Base-by-base conservation (phyloP, 345 rosid species). In the Hypericum perforatum region DNA sequence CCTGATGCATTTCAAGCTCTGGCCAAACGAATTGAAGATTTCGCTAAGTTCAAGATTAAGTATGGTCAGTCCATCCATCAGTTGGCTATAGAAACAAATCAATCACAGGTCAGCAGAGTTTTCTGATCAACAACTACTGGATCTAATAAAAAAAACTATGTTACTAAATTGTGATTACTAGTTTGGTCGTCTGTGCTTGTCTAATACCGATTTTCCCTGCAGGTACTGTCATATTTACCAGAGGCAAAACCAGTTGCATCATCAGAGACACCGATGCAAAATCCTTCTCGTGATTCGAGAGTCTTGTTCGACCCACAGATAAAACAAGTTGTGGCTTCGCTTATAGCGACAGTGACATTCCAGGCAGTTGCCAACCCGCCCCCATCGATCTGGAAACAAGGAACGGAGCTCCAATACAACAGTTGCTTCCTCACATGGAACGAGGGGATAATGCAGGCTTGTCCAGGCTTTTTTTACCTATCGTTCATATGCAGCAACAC, bases 261-360 rank as follows among this genome's bases (percentile, higher is more conserved):
- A 1, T 22, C 32, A 1, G 32, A 4, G 32, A 22, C 32, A 22
- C 32, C 32, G 32, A 22, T 1, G 32, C 32, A 22, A 4, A 22
- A 4, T 22, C 32, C 32, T 22, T 22, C 32, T 22, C 32, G 32
- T 22, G 32, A 22, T 22, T 22, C 32, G 32, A 22, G 32, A 22
- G 32, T 22, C 32, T 22, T 4, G 32, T 1, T 22, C 32, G 32
- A 22, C 2, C 32, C 32, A 22, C 32, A 22, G 32, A 22, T 22
- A 22, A 22, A 22, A 7, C 39, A 40, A n/a, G 54, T 59, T 39
- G 55, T 59, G 16, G 63, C 55, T 29, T 39, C 43, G 9, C 40
- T 59, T 37, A 47, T 59, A 39, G 63, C 54, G 12, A 49, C 54
- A 39, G 63, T 49, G 39, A 59, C 52, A 11, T 59, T 48, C 41